Conservation (phyloP, 2,329 filamentous ascomycete genomes). For the Trichophyton simii region DNA sequence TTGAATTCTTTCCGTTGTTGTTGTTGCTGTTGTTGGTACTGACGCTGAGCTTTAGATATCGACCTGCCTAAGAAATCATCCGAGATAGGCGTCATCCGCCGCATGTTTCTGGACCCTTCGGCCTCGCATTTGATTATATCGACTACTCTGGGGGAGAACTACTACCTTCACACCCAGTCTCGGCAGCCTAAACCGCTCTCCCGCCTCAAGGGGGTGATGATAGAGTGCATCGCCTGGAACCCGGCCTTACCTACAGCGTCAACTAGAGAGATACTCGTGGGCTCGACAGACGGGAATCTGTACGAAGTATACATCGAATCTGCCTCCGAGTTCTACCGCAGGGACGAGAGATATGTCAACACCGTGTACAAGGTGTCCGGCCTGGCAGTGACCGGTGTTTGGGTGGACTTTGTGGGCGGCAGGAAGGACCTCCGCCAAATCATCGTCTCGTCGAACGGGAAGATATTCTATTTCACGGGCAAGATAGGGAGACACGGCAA, state of each 20-base stretch:
- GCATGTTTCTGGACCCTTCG: slow-evolving; percentile 94
- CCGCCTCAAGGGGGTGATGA: slow-evolving; percentile 69
- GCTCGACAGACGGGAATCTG: slow-evolving; percentile 83
- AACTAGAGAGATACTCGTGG: slow-evolving; percentile 84
- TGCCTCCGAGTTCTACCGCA: slow-evolving; percentile 84
- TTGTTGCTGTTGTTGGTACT: background rate
- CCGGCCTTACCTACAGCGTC: slow-evolving; percentile 84
- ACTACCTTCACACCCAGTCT: slow-evolving; percentile 92
- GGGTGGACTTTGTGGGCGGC: slow-evolving; percentile 62
- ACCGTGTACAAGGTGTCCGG: slow-evolving; percentile 70
- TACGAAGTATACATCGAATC: slow-evolving; percentile 95
- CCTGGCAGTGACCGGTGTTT: slow-evolving; percentile 72
- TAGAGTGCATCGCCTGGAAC: slow-evolving; percentile 91
- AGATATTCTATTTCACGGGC: slow-evolving; percentile 69
- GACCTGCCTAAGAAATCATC: slow-evolving; percentile 88
- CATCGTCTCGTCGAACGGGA: slow-evolving; percentile 64
- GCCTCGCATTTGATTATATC: slow-evolving; percentile 88
- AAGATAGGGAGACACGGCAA: slow-evolving; percentile 58
- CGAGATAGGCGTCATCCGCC: slow-evolving; percentile 82
- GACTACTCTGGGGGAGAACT: slow-evolving; percentile 87
- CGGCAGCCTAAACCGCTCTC: slow-evolving; percentile 72
- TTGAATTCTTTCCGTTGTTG: too few species aligned
- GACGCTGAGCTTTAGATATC: slow-evolving; percentile 52
- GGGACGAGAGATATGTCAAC: slow-evolving; percentile 87
- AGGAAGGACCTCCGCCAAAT: slow-evolving; percentile 62